Base-by-base conservation (phyloP, 495 filamentous ascomycete species). In the Aspergillus biplanus region DNA sequence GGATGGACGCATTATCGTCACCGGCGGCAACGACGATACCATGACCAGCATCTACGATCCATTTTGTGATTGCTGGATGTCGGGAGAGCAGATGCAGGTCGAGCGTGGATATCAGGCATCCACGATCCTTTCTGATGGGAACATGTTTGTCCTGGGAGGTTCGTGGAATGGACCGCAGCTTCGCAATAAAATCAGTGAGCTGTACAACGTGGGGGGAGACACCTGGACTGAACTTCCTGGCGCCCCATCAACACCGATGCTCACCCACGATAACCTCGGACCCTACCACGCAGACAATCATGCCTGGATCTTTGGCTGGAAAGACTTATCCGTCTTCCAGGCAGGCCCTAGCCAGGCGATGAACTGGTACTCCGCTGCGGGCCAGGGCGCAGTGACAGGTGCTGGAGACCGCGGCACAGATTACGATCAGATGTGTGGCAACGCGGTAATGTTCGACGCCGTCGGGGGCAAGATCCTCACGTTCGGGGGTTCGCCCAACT, bases 251-350 rank as follows among this genome's bases (percentile, higher is more conserved):
- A 65, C 73, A 21, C 73, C 76, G 1, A 85, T 87, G 78, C 61
- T 83, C 32, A 88, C 85, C 4, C 63, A 68, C 9, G 86, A 89
- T 67, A 15, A 15, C 50, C 50, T 58, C 62, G 48, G 67, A 64
- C 65, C 76, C 11, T 87, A 76, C 58, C 75, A 81, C 15, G 63
- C 74, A 9, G 85, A 88, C 67, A 86, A 85, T 59, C 85, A 88
- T 63, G 80, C 64, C 52, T 87, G 85, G 86, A 73, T 88, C 15
- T 88, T 87, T 67, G 83, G 70, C 12, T 88, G 85, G 82, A 87
- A 83, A 61, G 72, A 78, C 50, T 76, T 71, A 9, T 77, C 66
- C 33, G 78, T 86, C 21, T 85, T 87, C 74, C 84, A 87, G 69
- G 85, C 84, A 7, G 86, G 86, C 7, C 86, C 86, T 7, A 81